Base-by-base conservation (phyloP, 345 rosid genomes). In the Clausena lansium region DNA sequence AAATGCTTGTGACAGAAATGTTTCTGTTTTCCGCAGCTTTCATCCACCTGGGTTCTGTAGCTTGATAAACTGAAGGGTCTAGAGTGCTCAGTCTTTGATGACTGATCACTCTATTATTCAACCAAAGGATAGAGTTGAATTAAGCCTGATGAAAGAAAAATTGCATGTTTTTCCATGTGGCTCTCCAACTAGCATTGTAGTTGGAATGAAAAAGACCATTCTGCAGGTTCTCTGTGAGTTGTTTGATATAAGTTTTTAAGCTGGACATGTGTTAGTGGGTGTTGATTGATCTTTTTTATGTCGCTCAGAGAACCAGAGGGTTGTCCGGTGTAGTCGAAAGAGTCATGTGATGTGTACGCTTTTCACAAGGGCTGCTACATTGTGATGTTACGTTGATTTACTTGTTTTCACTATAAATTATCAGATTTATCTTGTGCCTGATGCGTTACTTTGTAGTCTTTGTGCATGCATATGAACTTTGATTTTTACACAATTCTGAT, bases 111-210 rank as follows among this genome's bases (percentile, higher is more conserved):
- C 19, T n/a, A 38, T 45, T 35, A 39, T 52, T 22, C 17, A 45
- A 9, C 27, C 0, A 11, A 75, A 60, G 77, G 70, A 70, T 67
- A 55, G 63, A 28, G 41, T 54, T 74, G 38, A 57, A 4, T 76
- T 39, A 38, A 27, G 58, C 60, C 60, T 58, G 73, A 67, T 75
- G 68, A 33, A 81, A 79, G 84, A 77, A 75, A 64, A 73, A 6
- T 62, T 75, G 38, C 59, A 33, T 45, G 70, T 45, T 71, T 65
- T 70, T 39, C 52, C 28, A 50, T 76, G 62, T 59, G 76, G 73
- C 72, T 73, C 82, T 58, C 78, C 36, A 47, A 77, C 38, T 70
- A 78, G 66, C 22, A 3, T 61, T 59, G 27, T 77, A 70, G 73
- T 58, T 33, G 41, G 76, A 45, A 41, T 54, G 54, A 63, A 58